Conservation (phyloP, 2,329 filamentous ascomycete species). For the Fusarium dlaminii region DNA sequence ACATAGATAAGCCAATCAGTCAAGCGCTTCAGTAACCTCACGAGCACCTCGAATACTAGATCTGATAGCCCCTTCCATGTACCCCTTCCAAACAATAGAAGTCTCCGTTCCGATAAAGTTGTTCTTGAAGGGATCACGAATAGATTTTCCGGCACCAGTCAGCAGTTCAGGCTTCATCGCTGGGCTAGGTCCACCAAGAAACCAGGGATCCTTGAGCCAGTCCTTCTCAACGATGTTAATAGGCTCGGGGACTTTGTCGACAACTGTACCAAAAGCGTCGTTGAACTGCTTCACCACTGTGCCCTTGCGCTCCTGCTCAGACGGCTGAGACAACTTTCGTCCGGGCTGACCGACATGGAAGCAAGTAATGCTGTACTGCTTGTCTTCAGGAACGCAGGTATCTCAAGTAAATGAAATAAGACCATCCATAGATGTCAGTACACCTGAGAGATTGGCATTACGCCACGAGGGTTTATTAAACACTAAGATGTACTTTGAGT, state of each 20-base stretch:
- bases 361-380: neutral
- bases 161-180: neutral
- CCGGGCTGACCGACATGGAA: neutral
- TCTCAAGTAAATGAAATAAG: neutral
- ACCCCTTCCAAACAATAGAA: neutral
- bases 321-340: neutral
- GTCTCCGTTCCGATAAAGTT: neutral
- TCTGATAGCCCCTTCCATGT: neutral
- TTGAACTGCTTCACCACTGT: neutral
- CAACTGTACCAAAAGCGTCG: neutral
- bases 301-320: neutral
- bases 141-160: neutral
- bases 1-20: fast-evolving
- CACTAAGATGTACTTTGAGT: neutral
- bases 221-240: neutral
- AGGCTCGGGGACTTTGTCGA: neutral
- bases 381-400: neutral
- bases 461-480: neutral
- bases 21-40: slow-evolving; percentile 41
- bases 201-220: neutral
- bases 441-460: neutral
- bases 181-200: neutral
- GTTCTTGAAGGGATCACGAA: neutral
- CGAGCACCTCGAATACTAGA: neutral
- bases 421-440: neutral